Evolutionary conservation across 2,329 filamentous ascomycete genomes (phyloP).

Genomic region (Spiromastix sp.): DNA sequence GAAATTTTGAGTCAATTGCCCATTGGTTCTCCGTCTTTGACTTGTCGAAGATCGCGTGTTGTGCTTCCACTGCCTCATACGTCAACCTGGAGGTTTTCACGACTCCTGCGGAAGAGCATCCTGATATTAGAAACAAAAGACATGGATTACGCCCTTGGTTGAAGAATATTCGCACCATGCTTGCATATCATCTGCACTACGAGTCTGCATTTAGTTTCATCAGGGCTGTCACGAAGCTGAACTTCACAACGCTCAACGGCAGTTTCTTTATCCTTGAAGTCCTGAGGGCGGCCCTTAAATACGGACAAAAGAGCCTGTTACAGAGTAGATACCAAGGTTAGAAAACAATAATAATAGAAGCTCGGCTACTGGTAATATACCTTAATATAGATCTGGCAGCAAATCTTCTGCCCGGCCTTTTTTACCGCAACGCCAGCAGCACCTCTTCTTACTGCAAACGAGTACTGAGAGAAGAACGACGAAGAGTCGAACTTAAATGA

Average conservation of each 20-base stretch:
- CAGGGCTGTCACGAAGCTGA: constrained; percentile 44
- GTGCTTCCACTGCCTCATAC: constrained; percentile 51
- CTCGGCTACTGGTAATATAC: constrained; percentile 21
- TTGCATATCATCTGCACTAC: constrained; percentile 53
- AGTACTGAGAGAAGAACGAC: constrained; percentile 48
- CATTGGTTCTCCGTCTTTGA: constrained; percentile 47
- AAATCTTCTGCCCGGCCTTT: constrained; percentile 39
- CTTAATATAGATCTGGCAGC: constrained; percentile 50
- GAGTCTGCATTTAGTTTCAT: constrained; percentile 50
- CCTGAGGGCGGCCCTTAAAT: constrained; percentile 48
- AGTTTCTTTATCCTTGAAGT: constrained; percentile 47
- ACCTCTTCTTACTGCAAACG: constrained; percentile 33
- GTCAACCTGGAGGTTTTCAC: constrained; percentile 56
- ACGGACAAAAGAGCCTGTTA: constrained; percentile 49
- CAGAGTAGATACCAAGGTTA: neutral
- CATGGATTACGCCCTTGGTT: no score
- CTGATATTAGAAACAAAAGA: no score
- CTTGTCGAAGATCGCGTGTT: constrained; percentile 55
- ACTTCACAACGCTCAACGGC: constrained; percentile 54
- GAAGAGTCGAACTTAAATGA: constrained; percentile 46
- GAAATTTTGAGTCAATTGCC: constrained; percentile 45
- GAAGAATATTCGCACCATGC: constrained; percentile 42
- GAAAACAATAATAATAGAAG: neutral
- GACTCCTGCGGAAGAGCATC: constrained; percentile 41
- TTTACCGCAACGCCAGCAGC: constrained; percentile 9